phyloP scores from a whole-genome alignment of 163 green algal species.

The Scenedesmus sp. region DNA sequence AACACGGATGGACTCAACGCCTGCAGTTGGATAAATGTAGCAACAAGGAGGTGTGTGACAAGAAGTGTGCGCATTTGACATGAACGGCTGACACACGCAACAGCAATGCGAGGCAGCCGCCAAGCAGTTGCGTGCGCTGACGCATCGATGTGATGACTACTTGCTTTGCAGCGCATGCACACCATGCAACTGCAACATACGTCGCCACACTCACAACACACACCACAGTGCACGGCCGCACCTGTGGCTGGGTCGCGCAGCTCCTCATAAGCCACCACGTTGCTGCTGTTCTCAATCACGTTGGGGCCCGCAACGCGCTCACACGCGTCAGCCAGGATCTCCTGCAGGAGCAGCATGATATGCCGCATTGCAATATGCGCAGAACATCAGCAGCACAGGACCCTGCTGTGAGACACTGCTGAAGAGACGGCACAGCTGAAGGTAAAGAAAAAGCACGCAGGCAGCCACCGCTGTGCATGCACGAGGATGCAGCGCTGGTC shows the following conservation, averaged over 20 bases:
- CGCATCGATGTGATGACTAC: too few relatives aligned
- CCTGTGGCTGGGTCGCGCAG: conserved; percentile 27
- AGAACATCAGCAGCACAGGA: not conserved
- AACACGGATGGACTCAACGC: conserved; percentile 19
- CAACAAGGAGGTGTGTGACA: too few relatives aligned
- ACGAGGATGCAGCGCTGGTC: not conserved
- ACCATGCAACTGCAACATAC: not conserved
- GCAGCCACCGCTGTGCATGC: not conserved
- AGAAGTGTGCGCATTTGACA: too few relatives aligned
- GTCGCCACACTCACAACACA: not conserved
- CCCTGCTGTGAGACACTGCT: too few relatives aligned
- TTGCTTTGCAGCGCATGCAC: not conserved
- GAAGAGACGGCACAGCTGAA: too few relatives aligned
- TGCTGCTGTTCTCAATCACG: conserved; percentile 66
- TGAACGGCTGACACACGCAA: not conserved
- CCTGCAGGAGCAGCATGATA: conserved; percentile 17
- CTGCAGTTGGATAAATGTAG: not conserved
- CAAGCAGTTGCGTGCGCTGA: not conserved
- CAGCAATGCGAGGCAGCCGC: not conserved
- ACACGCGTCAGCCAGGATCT: conserved; percentile 70
- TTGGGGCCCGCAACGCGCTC: conserved; percentile 21
- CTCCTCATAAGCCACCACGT: conserved; percentile 78
- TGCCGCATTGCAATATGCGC: too few relatives aligned
- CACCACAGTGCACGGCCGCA: not conserved
- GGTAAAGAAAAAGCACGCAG: too few relatives aligned